A percentile compares a stretch with the other conserved stretches of the same genome.
These are phyloP conservation scores for Penicillium sp. DNA, from an alignment of 2,329 filamentous ascomycete species.

Conservation along the genomic window DNA sequence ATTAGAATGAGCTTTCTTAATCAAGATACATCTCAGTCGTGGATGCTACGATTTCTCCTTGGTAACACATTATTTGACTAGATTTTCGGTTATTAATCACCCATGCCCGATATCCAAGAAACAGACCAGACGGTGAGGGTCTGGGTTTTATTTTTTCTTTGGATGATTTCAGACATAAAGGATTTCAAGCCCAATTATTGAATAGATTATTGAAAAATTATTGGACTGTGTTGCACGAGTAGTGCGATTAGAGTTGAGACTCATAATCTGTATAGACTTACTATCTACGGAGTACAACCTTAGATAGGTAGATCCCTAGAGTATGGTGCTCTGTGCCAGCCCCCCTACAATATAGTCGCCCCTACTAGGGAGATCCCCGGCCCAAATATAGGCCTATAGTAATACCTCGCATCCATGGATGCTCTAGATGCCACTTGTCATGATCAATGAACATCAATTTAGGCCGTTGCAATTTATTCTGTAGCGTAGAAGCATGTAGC, in stretches of 20 bases:
- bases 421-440: slow-evolving; percentile 8
- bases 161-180: not conserved
- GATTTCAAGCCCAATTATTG: not conserved
- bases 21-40: not conserved
- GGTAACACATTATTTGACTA: not conserved
- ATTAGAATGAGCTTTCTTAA: slow-evolving; percentile 53
- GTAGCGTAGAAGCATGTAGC: not conserved
- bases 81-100: not conserved
- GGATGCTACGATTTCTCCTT: not conserved
- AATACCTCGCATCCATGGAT: not conserved
- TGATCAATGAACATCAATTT: not conserved
- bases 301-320: not conserved
- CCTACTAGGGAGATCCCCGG: slow-evolving; percentile 13
- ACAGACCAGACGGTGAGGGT: no score
- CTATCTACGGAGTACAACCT: not conserved
- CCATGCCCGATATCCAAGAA: no score
- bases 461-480: not conserved
- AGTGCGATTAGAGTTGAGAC: not conserved
- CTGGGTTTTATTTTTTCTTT: no score
- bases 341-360: not conserved
- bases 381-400: not conserved
- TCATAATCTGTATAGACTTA: not conserved
- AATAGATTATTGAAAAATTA: not conserved
- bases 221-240: not conserved
- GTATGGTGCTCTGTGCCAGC: not conserved